Evolutionary conservation across 225 moss, liverwort and hornwort species (phyloP).

Genomic region (Antitrichia curtipendula): DNA sequence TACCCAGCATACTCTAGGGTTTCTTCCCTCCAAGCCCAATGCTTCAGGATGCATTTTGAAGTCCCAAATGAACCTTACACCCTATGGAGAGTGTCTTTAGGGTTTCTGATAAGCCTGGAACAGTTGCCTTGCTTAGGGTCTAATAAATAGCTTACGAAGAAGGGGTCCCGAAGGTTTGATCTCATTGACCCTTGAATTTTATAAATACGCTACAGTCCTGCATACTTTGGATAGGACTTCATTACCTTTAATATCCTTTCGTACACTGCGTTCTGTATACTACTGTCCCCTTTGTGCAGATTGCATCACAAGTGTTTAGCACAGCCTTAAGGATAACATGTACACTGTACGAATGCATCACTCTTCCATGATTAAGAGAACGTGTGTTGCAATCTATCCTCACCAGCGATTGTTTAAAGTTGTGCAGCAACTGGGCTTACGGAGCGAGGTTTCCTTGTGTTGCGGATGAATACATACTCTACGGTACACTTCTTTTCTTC

Average conservation of each 20-base stretch:
- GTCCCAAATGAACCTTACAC: background rate
- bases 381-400: background rate
- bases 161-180: background rate
- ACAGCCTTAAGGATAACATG: background rate
- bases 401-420: background rate
- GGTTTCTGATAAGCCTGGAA: background rate
- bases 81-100: background rate
- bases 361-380: background rate
- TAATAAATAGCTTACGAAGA: background rate
- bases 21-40: background rate
- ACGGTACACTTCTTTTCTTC: slow-evolving; percentile 30
- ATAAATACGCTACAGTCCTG: background rate
- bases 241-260: background rate
- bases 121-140: background rate
- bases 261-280: background rate
- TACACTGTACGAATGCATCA: background rate
- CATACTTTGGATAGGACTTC: background rate
- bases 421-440: slow-evolving; percentile 56
- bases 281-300: background rate
- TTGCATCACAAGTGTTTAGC: background rate
- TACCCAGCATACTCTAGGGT: background rate
- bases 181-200: background rate
- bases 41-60: background rate
- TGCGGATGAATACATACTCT: slow-evolving; percentile 78
- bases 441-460: slow-evolving; percentile 60